Evolutionary conservation across 257 asterid species (phyloP), one percentile per base, ranked within the genome.

Genomic region (Parsonsia alboflavescens): DNA sequence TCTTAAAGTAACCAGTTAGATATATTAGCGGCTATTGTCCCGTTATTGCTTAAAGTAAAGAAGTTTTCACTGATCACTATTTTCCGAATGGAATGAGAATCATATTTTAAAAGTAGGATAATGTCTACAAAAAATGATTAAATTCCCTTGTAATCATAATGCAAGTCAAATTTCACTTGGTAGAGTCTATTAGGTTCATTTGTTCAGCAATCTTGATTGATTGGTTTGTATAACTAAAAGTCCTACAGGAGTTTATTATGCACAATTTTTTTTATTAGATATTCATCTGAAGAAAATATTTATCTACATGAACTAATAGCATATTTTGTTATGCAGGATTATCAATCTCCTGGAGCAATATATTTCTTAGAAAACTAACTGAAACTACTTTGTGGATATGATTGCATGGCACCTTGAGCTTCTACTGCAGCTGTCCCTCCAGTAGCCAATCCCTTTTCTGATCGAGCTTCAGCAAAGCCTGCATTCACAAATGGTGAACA

Each of bases 381-480:
- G 22, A 62, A 61, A 63, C 46, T 26, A 7, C 48, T 6, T 2
- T 33, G 48, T 24, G 41, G 58, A 73, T 74, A 64, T 66, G 54
- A 15, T 13, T 57, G 56, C 36, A 26, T 5, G 69, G 79, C 71
- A 93, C 95, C 96, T 84, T 85, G 86, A 74, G 82, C 86, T 76
- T 82, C 92, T 16, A 77, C 76, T 73, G 77, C 85, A 80, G 79
- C 79, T 6, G 80, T 67, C 17, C 75, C 90, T 26, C 62, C 80
- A n/a, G 86, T 72, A 64, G 83, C 76, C 85, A 74, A 77, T 77
- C 88, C 83, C 75, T 73, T 84, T 75, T 81, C 80, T 59, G 93
- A 81, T 79, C 78, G 91, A 80, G 84, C 77, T 28, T 89, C 88
- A 75, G 83, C 68, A 68, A 91, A 88, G 71, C 98, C 99, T 94